Conservation (phyloP, 208 protist genomes). For the Crithidia brevicula region DNA sequence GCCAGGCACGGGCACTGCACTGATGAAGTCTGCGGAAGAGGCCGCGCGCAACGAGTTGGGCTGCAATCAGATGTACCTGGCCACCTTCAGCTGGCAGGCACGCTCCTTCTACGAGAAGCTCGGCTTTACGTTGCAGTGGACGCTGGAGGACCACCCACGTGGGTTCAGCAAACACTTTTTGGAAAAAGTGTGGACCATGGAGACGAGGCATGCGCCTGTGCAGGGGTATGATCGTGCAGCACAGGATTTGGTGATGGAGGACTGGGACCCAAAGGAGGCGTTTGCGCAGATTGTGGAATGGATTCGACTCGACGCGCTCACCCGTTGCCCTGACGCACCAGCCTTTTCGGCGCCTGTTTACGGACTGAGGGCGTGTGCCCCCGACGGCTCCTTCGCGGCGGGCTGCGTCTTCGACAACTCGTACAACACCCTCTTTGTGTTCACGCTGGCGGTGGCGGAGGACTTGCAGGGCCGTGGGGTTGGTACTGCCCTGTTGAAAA, state of each 20-base stretch:
- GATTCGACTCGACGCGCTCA: slow-evolving; percentile 5
- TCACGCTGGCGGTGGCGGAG: slow-evolving; percentile 6
- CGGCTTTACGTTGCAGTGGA: slow-evolving; percentile 23
- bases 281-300: slow-evolving; percentile 9
- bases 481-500: slow-evolving; percentile 17
- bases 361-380: neutral
- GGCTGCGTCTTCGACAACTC: neutral
- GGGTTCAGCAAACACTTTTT: slow-evolving; percentile 25
- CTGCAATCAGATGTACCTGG: slow-evolving; percentile 22
- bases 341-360: neutral
- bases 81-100: slow-evolving; percentile 39
- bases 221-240: neutral
- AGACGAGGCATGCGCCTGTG: neutral
- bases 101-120: slow-evolving; percentile 36
- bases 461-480: slow-evolving; percentile 10
- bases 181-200: slow-evolving; percentile 28
- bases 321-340: neutral
- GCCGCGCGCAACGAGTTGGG: neutral
- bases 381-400: slow-evolving; percentile 4
- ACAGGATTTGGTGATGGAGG: slow-evolving; percentile 8
- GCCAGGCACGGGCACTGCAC: slow-evolving; percentile 24
- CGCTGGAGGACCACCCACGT: slow-evolving; percentile 26
- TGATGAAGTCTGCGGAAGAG: slow-evolving; percentile 19
- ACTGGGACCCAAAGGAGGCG: neutral
- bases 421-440: slow-evolving; percentile 22